Percentiles rank a stretch among this genome's conserved stretches.
These are phyloP conservation scores for Penicillium glabrum DNA, from an alignment of 2,329 filamentous ascomycete species.

Conservation along the genomic window DNA sequence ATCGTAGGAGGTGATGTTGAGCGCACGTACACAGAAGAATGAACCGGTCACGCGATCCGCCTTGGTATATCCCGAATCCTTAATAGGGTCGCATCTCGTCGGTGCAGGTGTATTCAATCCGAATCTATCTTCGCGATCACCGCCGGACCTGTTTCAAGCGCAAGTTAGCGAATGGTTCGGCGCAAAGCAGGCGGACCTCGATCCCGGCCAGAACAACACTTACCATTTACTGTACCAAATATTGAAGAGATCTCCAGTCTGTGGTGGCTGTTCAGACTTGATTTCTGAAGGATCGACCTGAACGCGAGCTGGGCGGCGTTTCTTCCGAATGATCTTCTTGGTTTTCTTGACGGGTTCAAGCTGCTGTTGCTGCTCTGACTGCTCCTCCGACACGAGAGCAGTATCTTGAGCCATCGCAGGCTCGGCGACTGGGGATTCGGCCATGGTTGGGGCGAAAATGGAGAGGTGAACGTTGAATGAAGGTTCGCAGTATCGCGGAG, in stretches of 20 bases:
- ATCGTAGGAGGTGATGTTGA: background rate
- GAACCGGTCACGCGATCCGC: slow-evolving; percentile 75
- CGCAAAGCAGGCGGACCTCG: background rate
- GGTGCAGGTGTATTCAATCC: slow-evolving; percentile 78
- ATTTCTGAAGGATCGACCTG: slow-evolving; percentile 86
- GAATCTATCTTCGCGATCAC: slow-evolving; percentile 90
- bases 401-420: slow-evolving; percentile 25
- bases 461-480: background rate
- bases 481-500: background rate
- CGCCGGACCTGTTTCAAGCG: slow-evolving; percentile 66
- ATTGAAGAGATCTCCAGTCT: slow-evolving; percentile 95
- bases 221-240: slow-evolving; percentile 94
- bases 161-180: background rate
- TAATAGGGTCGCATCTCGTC: slow-evolving; percentile 81
- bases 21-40: slow-evolving; percentile 76
- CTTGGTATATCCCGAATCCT: slow-evolving; percentile 75
- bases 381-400: background rate
- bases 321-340: slow-evolving; percentile 90
- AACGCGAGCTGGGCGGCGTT: slow-evolving; percentile 82
- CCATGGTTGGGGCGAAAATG: background rate
- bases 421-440: slow-evolving; percentile 2
- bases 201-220: background rate
- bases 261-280: slow-evolving; percentile 80
- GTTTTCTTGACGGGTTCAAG: slow-evolving; percentile 58
- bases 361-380: slow-evolving; percentile 14